phyloP scores from a whole-genome alignment of 108 stramenopile genomes.

The Nitzschia palea region DNA sequence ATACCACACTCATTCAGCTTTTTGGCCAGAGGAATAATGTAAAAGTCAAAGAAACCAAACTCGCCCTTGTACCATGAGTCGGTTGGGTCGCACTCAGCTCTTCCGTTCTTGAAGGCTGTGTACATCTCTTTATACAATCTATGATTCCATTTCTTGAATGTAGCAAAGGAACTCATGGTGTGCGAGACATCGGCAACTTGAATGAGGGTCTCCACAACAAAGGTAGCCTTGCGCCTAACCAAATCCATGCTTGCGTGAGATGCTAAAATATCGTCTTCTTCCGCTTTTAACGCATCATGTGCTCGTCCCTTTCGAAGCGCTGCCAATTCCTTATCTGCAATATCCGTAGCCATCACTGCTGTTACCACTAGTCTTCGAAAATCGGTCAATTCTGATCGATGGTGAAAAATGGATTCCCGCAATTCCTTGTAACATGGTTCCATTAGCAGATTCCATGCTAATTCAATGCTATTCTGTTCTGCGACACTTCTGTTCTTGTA shows the following conservation, averaged over 20 bases:
- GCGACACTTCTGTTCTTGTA: conserved; percentile 52
- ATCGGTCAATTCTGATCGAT: conserved; percentile 11
- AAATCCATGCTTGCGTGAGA: conserved; percentile 2
- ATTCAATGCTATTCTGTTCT: conserved; percentile 40
- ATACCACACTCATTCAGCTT: conserved; percentile 49
- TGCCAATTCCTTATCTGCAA: conserved; percentile 45
- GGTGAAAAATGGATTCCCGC: conserved; percentile 24
- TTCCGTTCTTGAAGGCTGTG: conserved; percentile 32
- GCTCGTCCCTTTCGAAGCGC: conserved; percentile 32
- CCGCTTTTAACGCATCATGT: conserved; percentile 27
- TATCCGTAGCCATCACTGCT: conserved; percentile 45
- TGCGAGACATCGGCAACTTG: conserved; percentile 57
- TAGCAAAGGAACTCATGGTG: conserved; percentile 43
- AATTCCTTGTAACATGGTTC: conserved; percentile 39
- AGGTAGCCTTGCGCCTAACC: conserved; percentile 33
- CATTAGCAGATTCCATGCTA: conserved; percentile 43
- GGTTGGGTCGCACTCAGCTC: conserved; percentile 31
- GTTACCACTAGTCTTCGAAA: conserved; percentile 38
- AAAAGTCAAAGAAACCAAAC: conserved; percentile 46
- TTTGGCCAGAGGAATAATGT: conserved; percentile 49
- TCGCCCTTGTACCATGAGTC: conserved; percentile 44
- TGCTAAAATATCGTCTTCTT: not conserved
- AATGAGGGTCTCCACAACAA: conserved; percentile 49
- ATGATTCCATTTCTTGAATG: conserved; percentile 49
- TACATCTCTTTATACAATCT: conserved; percentile 45